Evolutionary conservation across 305 asterid genomes (phyloP).

Genomic region (Ilex paraguariensis): DNA sequence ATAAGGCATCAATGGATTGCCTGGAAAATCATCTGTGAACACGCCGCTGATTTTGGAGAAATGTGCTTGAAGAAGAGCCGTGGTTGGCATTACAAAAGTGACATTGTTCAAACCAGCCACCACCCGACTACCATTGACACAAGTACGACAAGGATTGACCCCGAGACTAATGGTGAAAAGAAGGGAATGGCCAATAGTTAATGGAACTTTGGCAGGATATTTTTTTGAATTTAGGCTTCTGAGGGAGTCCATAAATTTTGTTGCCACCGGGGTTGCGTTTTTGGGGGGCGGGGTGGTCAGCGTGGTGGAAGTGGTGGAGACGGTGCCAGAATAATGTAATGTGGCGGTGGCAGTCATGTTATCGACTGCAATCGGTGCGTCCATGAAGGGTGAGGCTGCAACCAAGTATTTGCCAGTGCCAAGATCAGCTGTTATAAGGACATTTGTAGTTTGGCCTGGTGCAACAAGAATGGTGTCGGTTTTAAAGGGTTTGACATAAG

Average conservation of each 20-base stretch:
- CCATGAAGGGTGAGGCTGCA: slow-evolving; percentile 1
- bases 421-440: neutral
- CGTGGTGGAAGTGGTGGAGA: neutral
- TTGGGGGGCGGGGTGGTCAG: neutral
- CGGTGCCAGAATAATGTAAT: neutral
- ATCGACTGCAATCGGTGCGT: neutral
- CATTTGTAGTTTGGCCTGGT: neutral
- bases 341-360: neutral
- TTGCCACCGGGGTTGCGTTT: neutral
- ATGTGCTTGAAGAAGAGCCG: neutral
- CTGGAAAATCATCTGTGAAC: neutral
- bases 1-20: neutral
- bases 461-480: neutral
- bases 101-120: neutral
- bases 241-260: slow-evolving; percentile 1
- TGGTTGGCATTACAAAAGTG: neutral
- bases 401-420: neutral
- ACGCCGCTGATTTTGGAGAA: neutral
- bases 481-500: neutral
- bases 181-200: neutral
- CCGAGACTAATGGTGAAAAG: neutral
- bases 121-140: neutral
- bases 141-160: neutral
- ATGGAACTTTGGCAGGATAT: neutral
- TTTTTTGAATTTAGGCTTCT: neutral